A percentile compares a stretch with the other conserved stretches of the same genome.
phyloP scores from a whole-genome alignment of 805 yeast species.

The Sugiyamaella chiloensis region DNA sequence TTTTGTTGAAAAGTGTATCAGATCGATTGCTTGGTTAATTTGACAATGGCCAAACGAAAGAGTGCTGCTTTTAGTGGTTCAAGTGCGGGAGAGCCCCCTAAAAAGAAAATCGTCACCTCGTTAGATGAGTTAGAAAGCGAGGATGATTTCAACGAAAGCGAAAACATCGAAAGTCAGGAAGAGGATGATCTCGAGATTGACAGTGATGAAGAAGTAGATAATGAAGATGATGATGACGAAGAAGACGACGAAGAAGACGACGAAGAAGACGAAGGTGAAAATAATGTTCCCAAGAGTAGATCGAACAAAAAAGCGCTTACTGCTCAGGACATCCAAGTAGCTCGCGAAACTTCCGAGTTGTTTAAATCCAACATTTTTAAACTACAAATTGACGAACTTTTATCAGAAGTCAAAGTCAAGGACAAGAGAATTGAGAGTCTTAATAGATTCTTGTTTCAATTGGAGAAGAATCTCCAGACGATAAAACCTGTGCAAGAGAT shows the following conservation, averaged over 20 bases:
- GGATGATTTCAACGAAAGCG: constrained; percentile 18
- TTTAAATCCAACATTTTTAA: constrained; percentile 95
- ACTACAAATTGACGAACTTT: constrained; percentile 86
- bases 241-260: constrained; percentile 31
- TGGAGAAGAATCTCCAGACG: constrained; percentile 47
- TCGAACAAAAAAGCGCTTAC: constrained; percentile 14
- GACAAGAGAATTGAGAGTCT: constrained; percentile 62
- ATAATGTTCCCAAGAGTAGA: constrained; percentile 25
- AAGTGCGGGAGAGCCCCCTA: constrained; percentile 1
- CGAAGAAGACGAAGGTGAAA: constrained; percentile 20
- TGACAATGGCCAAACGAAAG: constrained; percentile 4
- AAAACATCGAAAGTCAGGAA: constrained; percentile 19
- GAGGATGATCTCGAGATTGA: constrained; percentile 33
- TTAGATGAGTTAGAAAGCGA: constrained; percentile 6
- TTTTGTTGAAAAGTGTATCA: too few relatives aligned
- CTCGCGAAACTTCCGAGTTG: constrained; percentile 89
- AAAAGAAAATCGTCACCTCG: constrained; percentile 7
- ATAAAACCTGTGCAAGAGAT: constrained; percentile 49
- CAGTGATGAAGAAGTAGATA: constrained; percentile 19
- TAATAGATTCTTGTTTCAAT: constrained; percentile 71
- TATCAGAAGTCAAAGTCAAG: constrained; percentile 74
- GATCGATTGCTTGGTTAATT: too few relatives aligned
- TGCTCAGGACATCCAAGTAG: constrained; percentile 84
- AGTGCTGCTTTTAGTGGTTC: not conserved
- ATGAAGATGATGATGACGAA: constrained; percentile 21